Evolutionary conservation across 768 basidiomycete genomes (phyloP).

Genomic region (Tephrocybe sp.): DNA sequence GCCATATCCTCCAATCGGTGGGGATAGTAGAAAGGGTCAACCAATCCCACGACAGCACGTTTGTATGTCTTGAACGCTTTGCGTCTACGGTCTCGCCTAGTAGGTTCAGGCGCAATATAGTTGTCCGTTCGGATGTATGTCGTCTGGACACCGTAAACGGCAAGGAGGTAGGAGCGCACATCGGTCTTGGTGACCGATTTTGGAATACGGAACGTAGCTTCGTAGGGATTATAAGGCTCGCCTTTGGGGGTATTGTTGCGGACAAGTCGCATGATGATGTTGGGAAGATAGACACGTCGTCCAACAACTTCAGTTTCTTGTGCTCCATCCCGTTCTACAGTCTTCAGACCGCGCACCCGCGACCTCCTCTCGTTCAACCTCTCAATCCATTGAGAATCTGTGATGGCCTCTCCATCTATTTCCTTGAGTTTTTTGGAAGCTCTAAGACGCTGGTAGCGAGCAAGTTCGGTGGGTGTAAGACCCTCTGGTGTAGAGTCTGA

Average conservation of each 20-base stretch:
- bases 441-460: constrained; percentile 56
- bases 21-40: constrained; percentile 94
- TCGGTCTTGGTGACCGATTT: constrained; percentile 90
- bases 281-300: constrained; percentile 86
- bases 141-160: constrained; percentile 85
- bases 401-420: constrained; percentile 32
- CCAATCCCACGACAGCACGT: constrained; percentile 86
- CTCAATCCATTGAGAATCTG: constrained; percentile 59
- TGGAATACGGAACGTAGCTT: constrained; percentile 93
- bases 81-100: constrained; percentile 25
- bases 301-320: constrained; percentile 61
- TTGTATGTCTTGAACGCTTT: constrained; percentile 69
- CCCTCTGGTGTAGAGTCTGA: constrained; percentile 52
- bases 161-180: constrained; percentile 77
- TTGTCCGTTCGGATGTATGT: constrained; percentile 97
- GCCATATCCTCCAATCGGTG: constrained; percentile 77
- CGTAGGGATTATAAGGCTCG: constrained; percentile 88
- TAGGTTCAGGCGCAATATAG: constrained; percentile 59
- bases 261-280: constrained; percentile 78
- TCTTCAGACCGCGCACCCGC: constrained; percentile 64
- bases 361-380: constrained; percentile 54
- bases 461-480: constrained; percentile 63
- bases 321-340: constrained; percentile 32
- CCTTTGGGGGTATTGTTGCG: constrained; percentile 77
- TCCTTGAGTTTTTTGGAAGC: constrained; percentile 48